phyloP scores from a whole-genome alignment of 2,329 filamentous ascomycete species.

The Xylariales sp. region DNA sequence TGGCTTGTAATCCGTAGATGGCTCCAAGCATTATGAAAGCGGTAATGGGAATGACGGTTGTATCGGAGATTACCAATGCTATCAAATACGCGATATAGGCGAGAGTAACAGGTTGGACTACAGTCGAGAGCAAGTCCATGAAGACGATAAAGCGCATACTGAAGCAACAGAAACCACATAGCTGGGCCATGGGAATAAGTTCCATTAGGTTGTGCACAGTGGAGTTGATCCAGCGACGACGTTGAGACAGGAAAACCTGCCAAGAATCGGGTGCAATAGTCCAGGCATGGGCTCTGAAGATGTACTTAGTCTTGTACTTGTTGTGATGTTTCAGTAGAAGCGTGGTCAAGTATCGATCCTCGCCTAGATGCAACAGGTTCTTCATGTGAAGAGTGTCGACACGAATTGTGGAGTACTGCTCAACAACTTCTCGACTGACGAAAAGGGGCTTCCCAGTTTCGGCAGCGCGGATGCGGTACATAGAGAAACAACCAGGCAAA shows the following conservation, averaged over 20 bases:
- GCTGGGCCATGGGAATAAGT: slow-evolving; percentile 85
- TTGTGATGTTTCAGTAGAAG: slow-evolving; percentile 87
- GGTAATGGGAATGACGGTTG: slow-evolving; percentile 69
- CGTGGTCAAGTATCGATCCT: slow-evolving; percentile 96
- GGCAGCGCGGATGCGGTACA: slow-evolving; percentile 94
- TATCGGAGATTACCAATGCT: slow-evolving; percentile 60
- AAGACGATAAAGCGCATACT: slow-evolving; percentile 99
- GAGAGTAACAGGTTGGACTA: slow-evolving; percentile 87
- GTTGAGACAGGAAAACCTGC: slow-evolving; percentile 92
- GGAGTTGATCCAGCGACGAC: slow-evolving; percentile 99
- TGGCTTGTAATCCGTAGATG: slow-evolving; percentile 95
- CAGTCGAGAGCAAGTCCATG: slow-evolving; percentile 83
- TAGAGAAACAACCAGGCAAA: slow-evolving; percentile 96
- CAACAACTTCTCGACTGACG: slow-evolving; percentile 86
- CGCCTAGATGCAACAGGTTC: slow-evolving; percentile 92
- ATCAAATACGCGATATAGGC: slow-evolving; percentile 89
- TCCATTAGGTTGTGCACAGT: slow-evolving; percentile 97
- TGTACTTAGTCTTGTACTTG: slow-evolving; percentile 98
- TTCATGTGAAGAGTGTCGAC: slow-evolving; percentile 99
- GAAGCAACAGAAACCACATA: slow-evolving; percentile 99
- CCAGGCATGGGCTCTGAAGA: slow-evolving; percentile 88
- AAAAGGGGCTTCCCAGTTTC: slow-evolving; percentile 95
- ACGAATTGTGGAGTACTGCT: slow-evolving; percentile 84
- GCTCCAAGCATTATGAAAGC: slow-evolving; percentile 87
- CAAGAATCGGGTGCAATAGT: slow-evolving; percentile 95